Evolutionary conservation across 2,329 filamentous ascomycete species (phyloP).

Genomic region (Pestalotiopsis sp.): DNA sequence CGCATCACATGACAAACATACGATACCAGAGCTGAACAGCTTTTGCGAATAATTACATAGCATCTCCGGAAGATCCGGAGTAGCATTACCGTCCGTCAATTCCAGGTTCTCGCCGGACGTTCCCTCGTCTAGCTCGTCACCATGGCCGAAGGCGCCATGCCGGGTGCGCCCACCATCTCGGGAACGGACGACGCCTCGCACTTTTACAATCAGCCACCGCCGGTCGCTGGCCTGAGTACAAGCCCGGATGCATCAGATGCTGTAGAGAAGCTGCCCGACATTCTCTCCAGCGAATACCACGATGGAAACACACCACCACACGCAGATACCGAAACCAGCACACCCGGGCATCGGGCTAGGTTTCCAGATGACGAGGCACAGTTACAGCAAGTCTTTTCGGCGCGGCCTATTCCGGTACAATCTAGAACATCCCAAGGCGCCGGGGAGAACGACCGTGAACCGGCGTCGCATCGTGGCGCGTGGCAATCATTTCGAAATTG

Average conservation of each 20-base stretch:
- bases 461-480: constrained; percentile 10
- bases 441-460: constrained; percentile 18
- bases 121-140: background rate
- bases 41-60: background rate
- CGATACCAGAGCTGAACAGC: background rate
- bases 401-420: background rate
- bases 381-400: constrained; percentile 5
- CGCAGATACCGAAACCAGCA: background rate
- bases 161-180: constrained; percentile 17
- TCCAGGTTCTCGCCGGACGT: background rate
- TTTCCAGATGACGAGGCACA: constrained; percentile 7
- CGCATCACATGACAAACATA: background rate
- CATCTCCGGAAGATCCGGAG: background rate
- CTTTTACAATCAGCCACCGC: constrained; percentile 19
- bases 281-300: background rate
- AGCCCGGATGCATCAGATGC: constrained; percentile 8
- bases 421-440: background rate
- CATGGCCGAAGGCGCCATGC: constrained; percentile 19
- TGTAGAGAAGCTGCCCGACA: background rate
- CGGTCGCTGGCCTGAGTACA: constrained; percentile 14
- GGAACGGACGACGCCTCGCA: constrained; percentile 16
- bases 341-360: background rate
- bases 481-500: constrained; percentile 18
- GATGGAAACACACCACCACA: background rate
- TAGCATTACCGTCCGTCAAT: background rate